Evolutionary conservation across 495 filamentous ascomycete genomes (phyloP).

Genomic region (Neurospora sp.): DNA sequence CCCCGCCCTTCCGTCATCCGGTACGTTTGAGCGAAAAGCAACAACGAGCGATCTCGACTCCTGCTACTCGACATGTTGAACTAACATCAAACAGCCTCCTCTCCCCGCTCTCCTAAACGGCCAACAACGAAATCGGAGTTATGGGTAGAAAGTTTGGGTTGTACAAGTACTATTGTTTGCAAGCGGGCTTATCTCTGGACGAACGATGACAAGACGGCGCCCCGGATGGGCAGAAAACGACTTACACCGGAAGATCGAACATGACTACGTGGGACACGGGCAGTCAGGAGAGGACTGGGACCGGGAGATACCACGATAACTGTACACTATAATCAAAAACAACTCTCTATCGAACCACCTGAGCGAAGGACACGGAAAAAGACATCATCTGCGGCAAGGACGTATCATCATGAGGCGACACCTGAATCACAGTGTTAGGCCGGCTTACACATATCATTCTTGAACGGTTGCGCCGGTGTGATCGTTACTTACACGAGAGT

Average conservation of each 20-base stretch:
- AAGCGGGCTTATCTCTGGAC: background rate
- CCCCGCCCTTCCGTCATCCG: constrained; percentile 88
- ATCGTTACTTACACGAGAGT: background rate
- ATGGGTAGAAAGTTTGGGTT: background rate
- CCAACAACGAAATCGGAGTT: background rate
- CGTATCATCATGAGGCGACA: background rate
- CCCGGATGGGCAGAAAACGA: background rate
- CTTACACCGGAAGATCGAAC: background rate
- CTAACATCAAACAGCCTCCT: constrained; percentile 44
- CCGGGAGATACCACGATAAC: constrained; percentile 4
- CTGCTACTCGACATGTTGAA: background rate
- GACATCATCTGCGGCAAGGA: background rate
- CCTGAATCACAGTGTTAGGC: background rate
- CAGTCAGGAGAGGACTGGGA: background rate
- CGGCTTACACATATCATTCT: background rate
- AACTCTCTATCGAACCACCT: background rate
- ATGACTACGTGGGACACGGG: background rate
- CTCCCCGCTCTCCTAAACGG: constrained; percentile 54
- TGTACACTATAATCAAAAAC: constrained; percentile 21
- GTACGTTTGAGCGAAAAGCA: constrained; percentile 35
- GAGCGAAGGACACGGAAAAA: background rate
- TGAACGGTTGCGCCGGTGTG: background rate
- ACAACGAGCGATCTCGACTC: background rate
- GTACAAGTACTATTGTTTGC: constrained; percentile 13
- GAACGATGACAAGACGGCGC: background rate